Conservation (phyloP, 495 filamentous ascomycete species). For the Pyrenopolyporus hunteri region DNA sequence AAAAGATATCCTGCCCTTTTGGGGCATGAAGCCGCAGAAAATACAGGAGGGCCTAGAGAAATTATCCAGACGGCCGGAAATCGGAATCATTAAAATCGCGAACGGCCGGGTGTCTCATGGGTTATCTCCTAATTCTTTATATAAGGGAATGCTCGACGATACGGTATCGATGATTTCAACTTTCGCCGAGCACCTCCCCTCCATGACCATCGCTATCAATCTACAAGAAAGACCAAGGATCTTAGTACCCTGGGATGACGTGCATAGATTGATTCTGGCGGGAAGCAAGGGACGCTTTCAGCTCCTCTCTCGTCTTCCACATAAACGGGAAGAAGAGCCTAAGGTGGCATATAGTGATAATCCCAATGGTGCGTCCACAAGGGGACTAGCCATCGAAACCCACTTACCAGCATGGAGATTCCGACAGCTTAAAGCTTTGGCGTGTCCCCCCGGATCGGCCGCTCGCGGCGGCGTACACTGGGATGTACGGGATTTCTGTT, state of each 20-base stretch:
- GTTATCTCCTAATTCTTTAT: slow-evolving; percentile 49
- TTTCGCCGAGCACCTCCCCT: slow-evolving; percentile 73
- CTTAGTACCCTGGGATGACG: slow-evolving; percentile 67
- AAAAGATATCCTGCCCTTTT: slow-evolving; percentile 73
- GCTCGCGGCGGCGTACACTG: slow-evolving; percentile 60
- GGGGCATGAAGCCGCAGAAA: slow-evolving; percentile 66
- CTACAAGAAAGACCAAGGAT: slow-evolving; percentile 78
- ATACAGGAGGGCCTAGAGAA: slow-evolving; percentile 56
- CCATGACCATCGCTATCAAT: slow-evolving; percentile 85
- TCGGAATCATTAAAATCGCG: slow-evolving; percentile 50
- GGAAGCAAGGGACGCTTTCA: slow-evolving; percentile 37
- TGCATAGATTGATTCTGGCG: slow-evolving; percentile 44
- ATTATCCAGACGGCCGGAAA: slow-evolving; percentile 31
- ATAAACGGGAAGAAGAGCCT: slow-evolving; percentile 46
- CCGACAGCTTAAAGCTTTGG: slow-evolving; percentile 54
- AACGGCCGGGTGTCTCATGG: slow-evolving; percentile 56
- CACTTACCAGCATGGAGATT: slow-evolving; percentile 54
- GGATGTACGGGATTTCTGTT: slow-evolving; percentile 64
- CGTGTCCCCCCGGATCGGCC: slow-evolving; percentile 64
- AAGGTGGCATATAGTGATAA: slow-evolving; percentile 24
- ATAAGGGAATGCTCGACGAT: slow-evolving; percentile 64
- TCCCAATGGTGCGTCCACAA: background rate
- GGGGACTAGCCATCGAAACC: slow-evolving; percentile 26
- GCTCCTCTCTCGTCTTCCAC: slow-evolving; percentile 34
- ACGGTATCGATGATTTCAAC: slow-evolving; percentile 68